Evolutionary conservation across 2,329 filamentous ascomycete genomes (phyloP).

Genomic region (Ascomycota sp.): DNA sequence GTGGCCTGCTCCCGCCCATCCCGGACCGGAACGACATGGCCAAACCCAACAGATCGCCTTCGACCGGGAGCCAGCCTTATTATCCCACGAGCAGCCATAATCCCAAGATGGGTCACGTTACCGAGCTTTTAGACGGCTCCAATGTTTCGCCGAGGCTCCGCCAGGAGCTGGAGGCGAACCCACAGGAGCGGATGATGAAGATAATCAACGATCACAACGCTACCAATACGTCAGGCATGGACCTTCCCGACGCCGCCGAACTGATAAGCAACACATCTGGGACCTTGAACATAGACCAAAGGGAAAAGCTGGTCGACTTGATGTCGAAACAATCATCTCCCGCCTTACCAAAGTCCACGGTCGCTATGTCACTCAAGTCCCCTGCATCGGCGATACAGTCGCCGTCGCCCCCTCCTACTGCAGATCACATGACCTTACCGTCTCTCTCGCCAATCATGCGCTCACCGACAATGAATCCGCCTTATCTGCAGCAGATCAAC

Average conservation of each 20-base stretch:
- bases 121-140: conserved; percentile 36
- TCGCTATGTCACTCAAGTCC: conserved; percentile 3
- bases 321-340: conserved; percentile 27
- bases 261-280: conserved; percentile 33
- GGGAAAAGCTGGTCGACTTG: conserved; percentile 35
- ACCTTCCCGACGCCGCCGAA: conserved; percentile 28
- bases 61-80: conserved; percentile 10
- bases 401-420: conserved; percentile 6
- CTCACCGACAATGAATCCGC: conserved; percentile 19
- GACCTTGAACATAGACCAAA: conserved; percentile 35
- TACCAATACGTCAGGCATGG: conserved; percentile 23
- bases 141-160: conserved; percentile 30
- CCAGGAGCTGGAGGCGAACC: conserved; percentile 34
- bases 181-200: conserved; percentile 42
- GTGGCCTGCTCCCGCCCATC: conserved; percentile 33
- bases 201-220: conserved; percentile 45
- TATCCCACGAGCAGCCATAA: conserved; percentile 11
- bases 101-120: conserved; percentile 33
- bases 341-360: conserved; percentile 6
- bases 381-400: neutral
- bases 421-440: conserved; percentile 8
- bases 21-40: conserved; percentile 15
- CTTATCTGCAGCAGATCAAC: conserved; percentile 40
- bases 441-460: conserved; percentile 30
- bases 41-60: conserved; percentile 10